Evolutionary conservation across 345 rosid genomes (phyloP), one percentile per base, ranked within the genome.

Genomic region (Triadica sebifera): DNA sequence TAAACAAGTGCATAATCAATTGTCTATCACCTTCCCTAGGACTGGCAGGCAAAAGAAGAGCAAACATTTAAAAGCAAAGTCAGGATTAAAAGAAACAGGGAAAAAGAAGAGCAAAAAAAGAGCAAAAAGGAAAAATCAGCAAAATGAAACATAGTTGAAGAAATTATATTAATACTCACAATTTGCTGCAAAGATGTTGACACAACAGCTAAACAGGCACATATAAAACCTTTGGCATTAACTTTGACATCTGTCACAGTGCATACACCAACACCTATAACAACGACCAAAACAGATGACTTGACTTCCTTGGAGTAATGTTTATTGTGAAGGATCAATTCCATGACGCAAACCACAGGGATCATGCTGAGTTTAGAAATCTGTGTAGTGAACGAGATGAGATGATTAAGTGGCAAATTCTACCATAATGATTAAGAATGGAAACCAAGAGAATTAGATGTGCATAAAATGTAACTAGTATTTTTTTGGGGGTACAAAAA

Each of bases 291-390:
- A 22, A 94, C 98, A 20, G 97, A 80, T 12, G 85, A 69, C 73
- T 92, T 94, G 60, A 94, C 92, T 89, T 88, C 91, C 76, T 67
- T 89, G 5, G 88, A 86, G 81, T 90, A 94, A 71, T 83, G 93
- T 67, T 94, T 94, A 75, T 72, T 86, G 83, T 94, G 96, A 58
- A 94, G 83, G 75, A 94, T 86, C 98, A 97, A 92, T 78, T 94
- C 98, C 97, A 94, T 77, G 55, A 94, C 84, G 67, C 98, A 90
- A 2, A 94, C 97, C 53, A 94, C 98, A 3, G 98, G 98, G 81
- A 94, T 92, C 98, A 94, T 94, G 74, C 95, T 92, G 77, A 94
- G 84, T 77, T 94, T 94, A 71, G 98, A 94, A 74, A 94, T 94
- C 97, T 94, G 86, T 10, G 1, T 12, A 64, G 12, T 3, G 19